A percentile compares a stretch with the other conserved stretches of the same genome.
These are phyloP conservation scores for Davidsoniella neocaledoniae DNA, from an alignment of 2,329 filamentous ascomycete genomes.

Conservation along the genomic window DNA sequence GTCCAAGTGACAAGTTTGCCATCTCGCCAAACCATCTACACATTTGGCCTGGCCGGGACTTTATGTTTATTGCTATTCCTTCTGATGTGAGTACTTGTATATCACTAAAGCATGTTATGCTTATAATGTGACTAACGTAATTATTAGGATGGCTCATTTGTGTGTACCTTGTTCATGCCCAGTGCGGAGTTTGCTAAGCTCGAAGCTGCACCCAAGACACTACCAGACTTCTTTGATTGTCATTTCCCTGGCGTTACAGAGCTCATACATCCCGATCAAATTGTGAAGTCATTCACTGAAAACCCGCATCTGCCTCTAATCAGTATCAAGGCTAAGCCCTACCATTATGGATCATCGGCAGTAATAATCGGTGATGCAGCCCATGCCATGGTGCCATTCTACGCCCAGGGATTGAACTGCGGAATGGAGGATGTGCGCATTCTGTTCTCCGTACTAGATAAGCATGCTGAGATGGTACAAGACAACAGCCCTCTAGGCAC, in stretches of 20 bases:
- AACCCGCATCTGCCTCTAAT: slow-evolving; percentile 90
- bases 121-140: background rate
- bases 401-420: slow-evolving; percentile 95
- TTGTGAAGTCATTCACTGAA: slow-evolving; percentile 55
- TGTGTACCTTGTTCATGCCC: slow-evolving; percentile 83
- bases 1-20: slow-evolving; percentile 34
- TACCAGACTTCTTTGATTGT: slow-evolving; percentile 59
- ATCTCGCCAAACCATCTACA: slow-evolving; percentile 90
- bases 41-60: slow-evolving; percentile 87
- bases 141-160: slow-evolving; percentile 67
- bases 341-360: slow-evolving; percentile 60
- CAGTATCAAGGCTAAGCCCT: slow-evolving; percentile 79
- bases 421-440: slow-evolving; percentile 87
- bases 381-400: slow-evolving; percentile 97
- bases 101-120: background rate
- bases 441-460: slow-evolving; percentile 68
- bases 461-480: slow-evolving; percentile 33
- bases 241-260: slow-evolving; percentile 76
- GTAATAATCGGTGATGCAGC: slow-evolving; percentile 88
- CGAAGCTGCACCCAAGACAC: slow-evolving; percentile 39
- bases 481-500: slow-evolving; percentile 24
- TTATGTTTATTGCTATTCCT: slow-evolving; percentile 98
- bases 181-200: slow-evolving; percentile 51
- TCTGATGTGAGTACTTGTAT: slow-evolving; percentile 32
- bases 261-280: slow-evolving; percentile 48